Conservation (phyloP, 257 asterid species). For the Solanum habrochaites region DNA sequence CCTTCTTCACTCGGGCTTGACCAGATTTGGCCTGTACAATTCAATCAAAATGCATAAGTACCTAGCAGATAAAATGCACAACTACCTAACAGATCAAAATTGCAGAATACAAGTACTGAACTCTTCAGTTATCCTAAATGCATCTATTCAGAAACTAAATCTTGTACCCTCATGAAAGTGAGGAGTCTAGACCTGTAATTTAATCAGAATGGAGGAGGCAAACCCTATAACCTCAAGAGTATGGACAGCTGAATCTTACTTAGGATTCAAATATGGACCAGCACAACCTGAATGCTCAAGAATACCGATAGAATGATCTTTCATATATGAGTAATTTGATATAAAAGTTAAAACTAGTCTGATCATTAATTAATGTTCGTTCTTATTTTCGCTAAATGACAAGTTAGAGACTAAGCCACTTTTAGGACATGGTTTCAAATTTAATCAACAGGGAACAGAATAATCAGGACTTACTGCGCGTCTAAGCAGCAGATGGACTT, state of each 20-base stretch:
- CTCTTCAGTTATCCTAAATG: background rate
- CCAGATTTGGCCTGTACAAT: constrained; percentile 37
- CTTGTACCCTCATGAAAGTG: background rate
- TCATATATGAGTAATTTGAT: background rate
- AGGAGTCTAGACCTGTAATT: background rate
- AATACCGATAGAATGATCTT: background rate
- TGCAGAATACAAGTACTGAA: no score
- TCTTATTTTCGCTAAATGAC: background rate
- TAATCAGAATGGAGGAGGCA: background rate
- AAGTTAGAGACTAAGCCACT: background rate
- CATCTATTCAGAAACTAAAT: background rate
- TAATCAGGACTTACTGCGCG: constrained; percentile 30
- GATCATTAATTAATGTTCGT: background rate
- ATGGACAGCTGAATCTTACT: background rate
- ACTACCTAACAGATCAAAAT: no score
- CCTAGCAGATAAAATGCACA: background rate
- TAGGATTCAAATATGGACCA: background rate
- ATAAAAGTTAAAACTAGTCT: background rate
- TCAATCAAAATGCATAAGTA: background rate
- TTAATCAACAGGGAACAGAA: background rate
- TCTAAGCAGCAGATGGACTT: constrained; percentile 60
- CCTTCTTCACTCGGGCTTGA: constrained; percentile 41
- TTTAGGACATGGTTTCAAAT: background rate
- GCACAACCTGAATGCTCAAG: background rate
- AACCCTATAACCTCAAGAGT: background rate